These are phyloP conservation scores for Phytopythium litorale DNA, from an alignment of 352 stramenopile species.

Conservation along the genomic window DNA sequence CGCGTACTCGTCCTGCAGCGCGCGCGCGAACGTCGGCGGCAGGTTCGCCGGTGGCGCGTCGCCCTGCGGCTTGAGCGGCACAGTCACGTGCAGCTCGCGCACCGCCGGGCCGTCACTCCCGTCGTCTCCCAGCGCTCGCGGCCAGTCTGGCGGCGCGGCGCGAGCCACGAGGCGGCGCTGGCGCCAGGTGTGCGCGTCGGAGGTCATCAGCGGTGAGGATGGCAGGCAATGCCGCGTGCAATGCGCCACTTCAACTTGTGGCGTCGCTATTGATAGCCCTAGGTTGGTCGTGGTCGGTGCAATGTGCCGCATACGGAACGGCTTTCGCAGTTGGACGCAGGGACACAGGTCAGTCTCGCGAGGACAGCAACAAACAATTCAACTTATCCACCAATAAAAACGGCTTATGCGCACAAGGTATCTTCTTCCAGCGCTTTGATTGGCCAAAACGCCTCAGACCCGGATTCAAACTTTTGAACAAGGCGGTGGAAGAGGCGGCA, in stretches of 20 bases:
- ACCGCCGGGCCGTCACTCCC: conserved; percentile 30
- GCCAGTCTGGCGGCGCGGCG: neutral
- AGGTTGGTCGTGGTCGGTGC: neutral
- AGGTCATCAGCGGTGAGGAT: neutral
- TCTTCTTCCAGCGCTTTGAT: too few species aligned
- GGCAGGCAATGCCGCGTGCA: neutral
- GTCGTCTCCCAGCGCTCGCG: neutral
- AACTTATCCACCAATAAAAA: too few species aligned
- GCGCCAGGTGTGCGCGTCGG: neutral
- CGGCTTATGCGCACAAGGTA: too few species aligned
- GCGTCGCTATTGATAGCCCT: neutral
- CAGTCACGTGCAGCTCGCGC: conserved; percentile 43
- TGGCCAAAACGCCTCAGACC: too few species aligned
- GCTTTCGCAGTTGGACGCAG: too few species aligned
- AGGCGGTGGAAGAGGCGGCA: neutral
- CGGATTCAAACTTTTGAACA: conserved; percentile 25
- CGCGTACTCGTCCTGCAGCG: conserved; percentile 61
- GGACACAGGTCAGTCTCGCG: too few species aligned
- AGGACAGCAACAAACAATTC: too few species aligned
- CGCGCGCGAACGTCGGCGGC: conserved; percentile 35
- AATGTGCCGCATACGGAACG: neutral
- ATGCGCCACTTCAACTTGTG: neutral
- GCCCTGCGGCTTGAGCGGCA: conserved; percentile 45
- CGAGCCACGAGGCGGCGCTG: neutral
- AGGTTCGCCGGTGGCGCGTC: conserved; percentile 27